Conservation (phyloP, 2,329 filamentous ascomycete genomes). For the Rachicladosporium sp. region DNA sequence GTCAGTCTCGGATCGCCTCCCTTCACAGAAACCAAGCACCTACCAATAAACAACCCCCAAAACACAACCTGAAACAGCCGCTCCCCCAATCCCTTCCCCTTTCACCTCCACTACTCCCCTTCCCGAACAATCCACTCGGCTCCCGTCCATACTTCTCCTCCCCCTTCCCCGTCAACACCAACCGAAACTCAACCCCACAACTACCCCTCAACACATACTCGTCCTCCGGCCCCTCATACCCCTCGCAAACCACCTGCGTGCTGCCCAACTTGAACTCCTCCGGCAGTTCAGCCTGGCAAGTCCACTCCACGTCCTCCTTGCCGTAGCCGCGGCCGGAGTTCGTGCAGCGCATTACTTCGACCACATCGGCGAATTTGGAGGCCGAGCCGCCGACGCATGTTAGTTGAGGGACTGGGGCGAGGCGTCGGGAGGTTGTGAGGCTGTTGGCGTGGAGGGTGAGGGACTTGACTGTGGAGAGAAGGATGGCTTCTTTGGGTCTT, state of each 20-base stretch:
- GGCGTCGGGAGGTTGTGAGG: constrained; percentile 63
- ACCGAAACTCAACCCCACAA: constrained; percentile 80
- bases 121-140: constrained; percentile 29
- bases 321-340: constrained; percentile 76
- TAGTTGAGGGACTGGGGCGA: constrained; percentile 59
- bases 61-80: constrained; percentile 37
- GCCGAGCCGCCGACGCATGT: constrained; percentile 57
- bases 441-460: constrained; percentile 62
- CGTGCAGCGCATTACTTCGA: constrained; percentile 79
- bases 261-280: constrained; percentile 61
- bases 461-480: constrained; percentile 56
- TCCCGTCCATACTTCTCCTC: constrained; percentile 52
- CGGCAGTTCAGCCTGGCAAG: constrained; percentile 57
- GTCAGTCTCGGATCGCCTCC: neutral
- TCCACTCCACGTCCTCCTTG: constrained; percentile 77
- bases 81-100: constrained; percentile 50
- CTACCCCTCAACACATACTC: constrained; percentile 80
- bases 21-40: constrained; percentile 4
- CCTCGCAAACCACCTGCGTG: constrained; percentile 88
- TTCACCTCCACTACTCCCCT: constrained; percentile 59
- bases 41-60: constrained; percentile 45
- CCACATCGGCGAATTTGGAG: constrained; percentile 47
- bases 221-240: constrained; percentile 65
- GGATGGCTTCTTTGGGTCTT: constrained; percentile 37
- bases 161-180: constrained; percentile 66